These are phyloP conservation scores for Scedosporium aurantiacum DNA, from an alignment of 2,329 filamentous ascomycete genomes.

Conservation along the genomic window DNA sequence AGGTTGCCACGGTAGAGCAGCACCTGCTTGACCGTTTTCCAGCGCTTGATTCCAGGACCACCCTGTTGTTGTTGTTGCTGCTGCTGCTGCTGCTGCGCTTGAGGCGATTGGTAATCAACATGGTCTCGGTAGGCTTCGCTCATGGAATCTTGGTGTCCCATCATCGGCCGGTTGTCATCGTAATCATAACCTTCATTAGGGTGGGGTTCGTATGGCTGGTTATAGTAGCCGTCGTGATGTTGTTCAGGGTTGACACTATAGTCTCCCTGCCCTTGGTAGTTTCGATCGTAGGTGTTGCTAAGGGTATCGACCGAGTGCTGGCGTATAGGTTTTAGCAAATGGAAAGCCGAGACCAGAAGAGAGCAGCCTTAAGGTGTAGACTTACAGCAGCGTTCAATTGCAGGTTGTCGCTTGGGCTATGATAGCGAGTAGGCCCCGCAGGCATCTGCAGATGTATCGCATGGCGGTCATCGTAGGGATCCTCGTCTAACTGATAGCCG, in stretches of 20 bases:
- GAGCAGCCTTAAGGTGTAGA: conserved; percentile 12
- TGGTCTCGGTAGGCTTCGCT: conserved; percentile 33
- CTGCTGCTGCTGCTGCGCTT: conserved; percentile 36
- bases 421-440: conserved; percentile 9
- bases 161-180: conserved; percentile 64
- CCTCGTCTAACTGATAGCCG: conserved; percentile 74
- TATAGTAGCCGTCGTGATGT: conserved; percentile 81
- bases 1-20: conserved; percentile 92
- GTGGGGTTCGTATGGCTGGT: conserved; percentile 66
- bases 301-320: conserved; percentile 44
- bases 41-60: conserved; percentile 56
- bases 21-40: conserved; percentile 99
- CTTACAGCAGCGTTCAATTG: conserved; percentile 76
- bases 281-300: conserved; percentile 33
- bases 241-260: conserved; percentile 72
- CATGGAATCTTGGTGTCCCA: conserved; percentile 48
- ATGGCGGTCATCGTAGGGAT: conserved; percentile 45
- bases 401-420: conserved; percentile 57
- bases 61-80: conserved; percentile 14
- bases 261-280: conserved; percentile 43
- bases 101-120: conserved; percentile 19
- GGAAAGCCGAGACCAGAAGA: background rate
- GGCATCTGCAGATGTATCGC: conserved; percentile 41
- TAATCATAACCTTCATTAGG: conserved; percentile 50
- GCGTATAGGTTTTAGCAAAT: background rate